Evolutionary conservation across 2,329 filamentous ascomycete genomes (phyloP).

Genomic region (Metarhizium anisopliae): DNA sequence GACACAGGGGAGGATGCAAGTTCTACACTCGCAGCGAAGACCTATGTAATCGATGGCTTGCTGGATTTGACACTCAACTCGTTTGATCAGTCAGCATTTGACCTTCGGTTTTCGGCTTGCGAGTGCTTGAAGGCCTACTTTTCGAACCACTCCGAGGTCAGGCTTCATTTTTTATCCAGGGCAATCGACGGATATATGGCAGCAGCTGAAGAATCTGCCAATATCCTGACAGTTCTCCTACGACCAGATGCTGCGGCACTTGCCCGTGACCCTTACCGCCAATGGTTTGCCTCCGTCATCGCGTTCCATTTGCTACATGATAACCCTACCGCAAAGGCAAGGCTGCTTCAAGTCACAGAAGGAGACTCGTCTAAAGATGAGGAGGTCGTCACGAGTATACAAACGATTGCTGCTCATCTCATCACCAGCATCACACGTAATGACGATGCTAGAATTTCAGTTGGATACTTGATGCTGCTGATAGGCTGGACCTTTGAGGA

Average conservation of each 20-base stretch:
- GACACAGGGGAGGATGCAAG: constrained; percentile 28
- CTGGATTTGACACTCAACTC: constrained; percentile 72
- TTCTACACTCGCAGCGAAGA: constrained; percentile 45
- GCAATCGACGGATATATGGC: constrained; percentile 81
- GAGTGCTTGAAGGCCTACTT: constrained; percentile 93
- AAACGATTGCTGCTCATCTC: constrained; percentile 80
- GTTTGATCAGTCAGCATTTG: constrained; percentile 58
- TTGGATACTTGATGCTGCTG: constrained; percentile 85
- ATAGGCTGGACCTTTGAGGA: constrained; percentile 90
- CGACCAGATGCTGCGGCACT: constrained; percentile 51
- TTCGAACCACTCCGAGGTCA: constrained; percentile 69
- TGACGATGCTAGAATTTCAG: constrained; percentile 68
- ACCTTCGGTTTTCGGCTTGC: constrained; percentile 75
- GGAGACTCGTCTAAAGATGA: constrained; percentile 84
- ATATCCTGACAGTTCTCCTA: constrained; percentile 77
- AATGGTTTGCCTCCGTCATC: constrained; percentile 83
- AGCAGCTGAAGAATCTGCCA: constrained; percentile 73
- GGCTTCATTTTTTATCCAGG: constrained; percentile 74
- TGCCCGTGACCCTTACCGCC: constrained; percentile 72
- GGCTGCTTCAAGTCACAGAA: constrained; percentile 76
- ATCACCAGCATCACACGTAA: constrained; percentile 66
- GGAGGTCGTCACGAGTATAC: constrained; percentile 90
- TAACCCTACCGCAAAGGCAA: constrained; percentile 66
- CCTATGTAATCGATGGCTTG: constrained; percentile 90
- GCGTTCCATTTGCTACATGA: constrained; percentile 80